Percentiles rank a stretch among this genome's conserved stretches.
Evolutionary conservation across 805 yeast genomes (phyloP).

Genomic region (Ogataea methylovora): DNA sequence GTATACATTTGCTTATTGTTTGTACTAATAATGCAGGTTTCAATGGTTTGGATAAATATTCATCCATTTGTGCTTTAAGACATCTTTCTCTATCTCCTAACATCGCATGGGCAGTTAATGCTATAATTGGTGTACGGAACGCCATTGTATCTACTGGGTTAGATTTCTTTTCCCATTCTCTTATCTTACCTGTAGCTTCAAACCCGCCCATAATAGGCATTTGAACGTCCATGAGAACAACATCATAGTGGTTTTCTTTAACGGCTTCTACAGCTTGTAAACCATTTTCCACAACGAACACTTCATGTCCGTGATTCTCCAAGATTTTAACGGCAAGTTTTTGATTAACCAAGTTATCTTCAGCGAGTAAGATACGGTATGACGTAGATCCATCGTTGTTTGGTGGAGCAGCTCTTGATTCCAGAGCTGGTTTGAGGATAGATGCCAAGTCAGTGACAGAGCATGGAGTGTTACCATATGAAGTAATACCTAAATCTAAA

Average conservation of each 20-base stretch:
- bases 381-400: constrained; percentile 73
- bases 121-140: constrained; percentile 80
- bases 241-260: constrained; percentile 57
- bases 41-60: constrained; percentile 79
- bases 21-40: constrained; percentile 78
- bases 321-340: constrained; percentile 79
- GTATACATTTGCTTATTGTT: constrained; percentile 79
- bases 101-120: constrained; percentile 92
- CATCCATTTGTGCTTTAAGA: constrained; percentile 87
- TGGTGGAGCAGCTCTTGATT: constrained; percentile 72
- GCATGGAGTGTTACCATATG: constrained; percentile 86
- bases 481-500: constrained; percentile 77
- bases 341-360: constrained; percentile 82
- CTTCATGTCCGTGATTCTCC: constrained; percentile 80
- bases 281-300: constrained; percentile 83
- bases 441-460: constrained; percentile 75
- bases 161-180: constrained; percentile 81
- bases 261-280: constrained; percentile 75
- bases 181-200: constrained; percentile 79
- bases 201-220: constrained; percentile 96
- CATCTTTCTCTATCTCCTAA: constrained; percentile 86
- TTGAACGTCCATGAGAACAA: constrained; percentile 87
- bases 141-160: constrained; percentile 64
- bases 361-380: constrained; percentile 72
- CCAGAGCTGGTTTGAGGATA: constrained; percentile 77